Evolutionary conservation across 768 basidiomycete species (phyloP).

Genomic region (Jaapia argillacea): DNA sequence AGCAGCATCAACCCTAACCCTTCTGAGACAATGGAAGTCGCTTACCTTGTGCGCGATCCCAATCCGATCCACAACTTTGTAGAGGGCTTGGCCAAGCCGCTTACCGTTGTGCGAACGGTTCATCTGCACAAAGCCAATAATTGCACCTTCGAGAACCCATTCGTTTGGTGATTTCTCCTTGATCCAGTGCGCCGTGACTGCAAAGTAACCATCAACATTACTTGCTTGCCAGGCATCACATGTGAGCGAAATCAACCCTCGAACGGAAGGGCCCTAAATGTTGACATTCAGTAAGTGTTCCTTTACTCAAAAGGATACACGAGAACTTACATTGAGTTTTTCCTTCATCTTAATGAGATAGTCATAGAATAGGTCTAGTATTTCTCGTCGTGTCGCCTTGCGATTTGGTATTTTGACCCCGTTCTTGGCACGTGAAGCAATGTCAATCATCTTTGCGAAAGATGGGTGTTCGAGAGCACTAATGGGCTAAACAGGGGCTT

Average conservation of each 20-base stretch:
- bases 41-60: constrained; percentile 21
- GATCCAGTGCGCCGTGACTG: constrained; percentile 29
- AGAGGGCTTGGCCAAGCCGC: constrained; percentile 27
- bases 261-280: constrained; percentile 11
- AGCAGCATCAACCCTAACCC: too few relatives aligned
- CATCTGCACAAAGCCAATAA: constrained; percentile 25
- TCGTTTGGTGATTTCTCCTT: constrained; percentile 16
- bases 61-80: constrained; percentile 19
- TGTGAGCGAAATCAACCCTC: constrained; percentile 21
- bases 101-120: constrained; percentile 26
- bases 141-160: constrained; percentile 19
- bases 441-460: constrained; percentile 25
- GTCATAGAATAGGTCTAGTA: constrained; percentile 19
- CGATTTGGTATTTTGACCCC: constrained; percentile 25
- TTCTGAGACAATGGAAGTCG: too few relatives aligned
- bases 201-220: constrained; percentile 29
- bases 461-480: constrained; percentile 21
- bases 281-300: neutral
- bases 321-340: constrained; percentile 13
- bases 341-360: constrained; percentile 4
- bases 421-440: constrained; percentile 24
- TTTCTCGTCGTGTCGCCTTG: constrained; percentile 15
- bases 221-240: constrained; percentile 32
- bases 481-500: constrained; percentile 14
- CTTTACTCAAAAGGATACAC: neutral